Evolutionary conservation across 768 basidiomycete species (phyloP).

Genomic region (Mycena belliarum): DNA sequence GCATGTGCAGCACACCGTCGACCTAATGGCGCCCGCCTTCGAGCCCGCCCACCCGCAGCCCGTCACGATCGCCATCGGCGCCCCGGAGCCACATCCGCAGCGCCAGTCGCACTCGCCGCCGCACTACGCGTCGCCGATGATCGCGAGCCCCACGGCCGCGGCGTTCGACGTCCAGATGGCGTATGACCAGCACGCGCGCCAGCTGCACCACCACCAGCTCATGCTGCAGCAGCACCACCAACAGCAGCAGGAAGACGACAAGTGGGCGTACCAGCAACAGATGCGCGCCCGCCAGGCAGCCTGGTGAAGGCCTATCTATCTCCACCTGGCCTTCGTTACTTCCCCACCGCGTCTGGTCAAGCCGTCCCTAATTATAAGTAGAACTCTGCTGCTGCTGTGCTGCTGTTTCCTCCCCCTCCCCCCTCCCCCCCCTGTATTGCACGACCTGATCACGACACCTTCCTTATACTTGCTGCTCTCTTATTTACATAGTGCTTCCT

Average conservation of each 20-base stretch:
- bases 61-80: constrained; percentile 16
- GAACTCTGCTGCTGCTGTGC: too few relatives aligned
- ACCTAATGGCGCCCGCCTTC: constrained; percentile 10
- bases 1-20: constrained; percentile 11
- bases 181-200: constrained; percentile 22
- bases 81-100: not conserved
- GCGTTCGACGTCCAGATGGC: constrained; percentile 6
- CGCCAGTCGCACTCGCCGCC: constrained; percentile 19
- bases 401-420: not conserved
- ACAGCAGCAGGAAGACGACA: constrained; percentile 19
- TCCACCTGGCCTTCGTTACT: too few relatives aligned
- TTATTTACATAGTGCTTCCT: not conserved
- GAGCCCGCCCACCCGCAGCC: constrained; percentile 8
- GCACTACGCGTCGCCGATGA: constrained; percentile 17
- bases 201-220: constrained; percentile 21
- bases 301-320: constrained; percentile 9
- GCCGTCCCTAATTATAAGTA: too few relatives aligned
- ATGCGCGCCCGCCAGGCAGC: constrained; percentile 17
- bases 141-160: constrained; percentile 16
- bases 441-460: constrained; percentile 13
- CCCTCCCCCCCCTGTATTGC: not conserved
- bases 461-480: constrained; percentile 11
- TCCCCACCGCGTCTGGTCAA: too few relatives aligned
- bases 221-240: constrained; percentile 20
- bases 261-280: constrained; percentile 24